Base-by-base conservation (phyloP, 2,329 filamentous ascomycete genomes). In the Ceratocystis albifundus region DNA sequence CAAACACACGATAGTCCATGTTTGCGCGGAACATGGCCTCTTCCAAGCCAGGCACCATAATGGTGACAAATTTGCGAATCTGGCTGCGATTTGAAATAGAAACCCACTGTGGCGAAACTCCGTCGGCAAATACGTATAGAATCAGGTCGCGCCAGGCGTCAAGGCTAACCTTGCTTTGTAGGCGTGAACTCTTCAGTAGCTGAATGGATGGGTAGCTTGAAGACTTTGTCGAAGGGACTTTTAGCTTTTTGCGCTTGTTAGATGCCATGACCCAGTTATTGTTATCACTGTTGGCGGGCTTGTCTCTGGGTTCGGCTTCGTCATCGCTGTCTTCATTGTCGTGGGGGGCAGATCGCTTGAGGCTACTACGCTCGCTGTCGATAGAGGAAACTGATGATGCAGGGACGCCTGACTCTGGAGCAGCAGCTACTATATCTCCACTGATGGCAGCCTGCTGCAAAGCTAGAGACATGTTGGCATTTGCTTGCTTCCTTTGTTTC, bases 41-140 rank as follows among this genome's bases (percentile, higher is more conserved):
- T 73, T 97, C 93, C 28, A 99, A 77, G 0, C 94, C 94, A 10
- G 94, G 94, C 10, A 96, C 86, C 88, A 96, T 93, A 70, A 99
- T 78, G 50, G 89, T 84, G 36, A 97, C 92, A 36, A 95, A 88
- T 76, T 94, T 95, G 69, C 84, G 79, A 71, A 88, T 85, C 67
- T 85, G 79, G 4, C 83, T 81, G 59, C 86, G 80, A 71, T 88
- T 81, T 68, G 78, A 78, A 62, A 88, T 80, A 57, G 81, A 80
- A 57, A 88, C 79, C 83, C 86, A 88, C 70, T 86, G 82, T 15
- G 86, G 86, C 1, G 82, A 80, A 1, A 80, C 72, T 12, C 85
- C 85, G 72, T 88, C 85, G 69, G 86, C 84, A 67, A 87, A 83
- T 67, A 88, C 80, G 74, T 88, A 88, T 10, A 87, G 77, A 30